Evolutionary conservation across 192 early-diverging fungal genomes (phyloP), one percentile per base, ranked within the genome.

Genomic region (Glomus cerebriforme): DNA sequence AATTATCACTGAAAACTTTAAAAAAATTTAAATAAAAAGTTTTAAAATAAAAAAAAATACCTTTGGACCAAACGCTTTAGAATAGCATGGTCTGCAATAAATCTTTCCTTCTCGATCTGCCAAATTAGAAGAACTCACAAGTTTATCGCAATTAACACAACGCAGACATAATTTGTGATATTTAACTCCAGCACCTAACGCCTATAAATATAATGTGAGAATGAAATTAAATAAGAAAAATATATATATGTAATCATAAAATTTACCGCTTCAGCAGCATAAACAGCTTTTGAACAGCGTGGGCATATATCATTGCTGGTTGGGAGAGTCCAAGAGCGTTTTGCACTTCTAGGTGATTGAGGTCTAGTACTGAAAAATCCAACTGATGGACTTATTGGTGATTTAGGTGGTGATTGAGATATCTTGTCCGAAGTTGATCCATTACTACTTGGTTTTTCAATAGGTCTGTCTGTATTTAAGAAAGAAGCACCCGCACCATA

Each of bases 81-180:
- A 81, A 63, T 90, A 86, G 34, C 89, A 90, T 9, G 82, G 73
- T 58, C 86, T 81, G 37, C 89, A 90, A 59, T 89, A 87, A 35
- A 87, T 79, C 39, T 83, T 79, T 13, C 79, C 78, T 37, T 87
- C 87, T 31, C 83, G 75, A 43, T 90, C 89, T 5, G 86, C 85
- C 83, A 90, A 87, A 64, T 86, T 90, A 37, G 83, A 86, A 29
- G 89, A 89, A 79, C 88, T 84, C 72, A 90, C 73, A 24, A 83
- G 69, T 78, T 90, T 90, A 59, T 81, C 84, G 54, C 89, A 90
- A 26, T 83, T 80, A 12, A 81, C 80, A 69, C 89, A 90, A 32
- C 83, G 82, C 45, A 90, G 70, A 72, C 89, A 90, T 15, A 87
- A 43, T 59, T 89, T 90, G 70, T 90, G 89, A 69, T 89, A 90